Percentiles rank a stretch among this genome's conserved stretches.
Evolutionary conservation across 2,329 filamentous ascomycete species (phyloP).

Genomic region (Alternaria tenuissima): DNA sequence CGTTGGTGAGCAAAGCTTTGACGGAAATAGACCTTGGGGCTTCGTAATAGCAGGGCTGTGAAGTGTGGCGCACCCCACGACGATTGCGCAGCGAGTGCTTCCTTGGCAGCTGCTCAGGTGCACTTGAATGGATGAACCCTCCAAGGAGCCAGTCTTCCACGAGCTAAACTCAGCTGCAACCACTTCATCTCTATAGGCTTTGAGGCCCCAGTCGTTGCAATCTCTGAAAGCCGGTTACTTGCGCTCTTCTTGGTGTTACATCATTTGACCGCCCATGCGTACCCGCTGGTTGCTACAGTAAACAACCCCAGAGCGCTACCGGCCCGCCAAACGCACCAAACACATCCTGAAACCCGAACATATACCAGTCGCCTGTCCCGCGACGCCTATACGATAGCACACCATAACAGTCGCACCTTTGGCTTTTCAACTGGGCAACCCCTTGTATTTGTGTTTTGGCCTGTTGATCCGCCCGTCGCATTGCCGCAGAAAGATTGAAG

Average conservation of each 20-base stretch:
- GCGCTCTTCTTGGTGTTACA: conserved; percentile 10
- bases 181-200: not conserved
- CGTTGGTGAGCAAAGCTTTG: conserved; percentile 3
- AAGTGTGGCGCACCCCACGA: conserved; percentile 17
- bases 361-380: conserved; percentile 27
- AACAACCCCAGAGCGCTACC: conserved; percentile 33
- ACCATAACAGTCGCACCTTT: conserved; percentile 31
- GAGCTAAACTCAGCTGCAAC: not conserved
- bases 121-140: conserved; percentile 2
- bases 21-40: conserved; percentile 13
- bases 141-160: not conserved
- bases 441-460: conserved; percentile 26
- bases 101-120: conserved; percentile 6
- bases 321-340: conserved; percentile 33
- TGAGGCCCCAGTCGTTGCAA: not conserved
- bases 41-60: conserved; percentile 22
- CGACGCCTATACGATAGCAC: conserved; percentile 19
- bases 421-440: conserved; percentile 16
- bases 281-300: conserved; percentile 42
- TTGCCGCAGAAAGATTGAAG: conserved; percentile 28
- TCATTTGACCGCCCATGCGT: conserved; percentile 13
- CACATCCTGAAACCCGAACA: conserved; percentile 40
- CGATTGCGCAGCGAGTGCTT: conserved; percentile 14
- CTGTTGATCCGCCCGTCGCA: conserved; percentile 21
- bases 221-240: not conserved